Conservation (phyloP, 306 rosid species). For the Citrullus mucosospermus region DNA sequence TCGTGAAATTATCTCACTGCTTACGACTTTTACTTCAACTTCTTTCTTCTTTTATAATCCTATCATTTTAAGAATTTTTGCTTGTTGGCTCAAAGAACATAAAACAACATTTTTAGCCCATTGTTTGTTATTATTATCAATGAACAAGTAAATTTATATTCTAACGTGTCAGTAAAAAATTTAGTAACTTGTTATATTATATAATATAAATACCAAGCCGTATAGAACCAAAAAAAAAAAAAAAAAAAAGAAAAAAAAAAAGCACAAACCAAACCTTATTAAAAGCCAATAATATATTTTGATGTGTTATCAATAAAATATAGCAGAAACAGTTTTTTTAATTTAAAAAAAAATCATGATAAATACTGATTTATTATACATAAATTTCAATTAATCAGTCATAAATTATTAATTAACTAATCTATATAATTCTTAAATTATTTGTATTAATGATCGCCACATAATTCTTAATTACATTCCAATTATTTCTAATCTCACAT, state of each 20-base stretch:
- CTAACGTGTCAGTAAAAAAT: neutral
- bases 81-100: neutral
- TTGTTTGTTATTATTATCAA: neutral
- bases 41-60: neutral
- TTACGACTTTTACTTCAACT: neutral
- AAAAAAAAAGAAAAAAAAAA: too few relatives aligned
- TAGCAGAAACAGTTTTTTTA: too few relatives aligned
- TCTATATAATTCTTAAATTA: too few relatives aligned
- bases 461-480: neutral
- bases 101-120: neutral
- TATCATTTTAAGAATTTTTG: neutral
- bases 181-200: too few relatives aligned
- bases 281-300: neutral
- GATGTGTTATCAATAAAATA: neutral
- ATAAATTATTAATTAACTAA: neutral
- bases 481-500: neutral
- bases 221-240: too few relatives aligned
- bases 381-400: neutral
- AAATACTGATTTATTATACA: neutral
- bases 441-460: neutral
- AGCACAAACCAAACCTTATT: neutral
- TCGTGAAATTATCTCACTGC: neutral
- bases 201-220: too few relatives aligned
- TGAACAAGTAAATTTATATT: neutral
- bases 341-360: neutral